Conservation (phyloP, 345 rosid species). For the Syzygium jambos region DNA sequence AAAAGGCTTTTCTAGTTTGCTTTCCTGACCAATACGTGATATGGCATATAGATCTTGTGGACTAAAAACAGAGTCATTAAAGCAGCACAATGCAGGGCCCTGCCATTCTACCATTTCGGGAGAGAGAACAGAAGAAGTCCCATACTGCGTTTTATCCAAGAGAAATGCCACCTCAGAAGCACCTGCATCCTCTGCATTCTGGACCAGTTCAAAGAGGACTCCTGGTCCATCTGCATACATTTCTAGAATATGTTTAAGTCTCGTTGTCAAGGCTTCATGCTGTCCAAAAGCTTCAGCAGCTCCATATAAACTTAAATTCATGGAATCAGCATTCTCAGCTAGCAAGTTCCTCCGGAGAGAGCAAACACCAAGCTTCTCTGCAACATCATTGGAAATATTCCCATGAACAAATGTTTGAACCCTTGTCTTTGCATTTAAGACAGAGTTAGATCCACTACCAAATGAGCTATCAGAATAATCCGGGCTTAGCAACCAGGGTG, state of each 20-base stretch:
- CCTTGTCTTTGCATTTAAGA: slow-evolving; percentile 52
- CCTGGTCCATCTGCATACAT: slow-evolving; percentile 99
- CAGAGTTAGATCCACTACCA: slow-evolving; percentile 39
- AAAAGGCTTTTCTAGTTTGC: slow-evolving; percentile 91
- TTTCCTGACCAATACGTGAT: slow-evolving; percentile 97
- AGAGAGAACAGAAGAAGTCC: slow-evolving; percentile 91
- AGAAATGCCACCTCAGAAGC: slow-evolving; percentile 90
- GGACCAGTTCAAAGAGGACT: slow-evolving; percentile 84
- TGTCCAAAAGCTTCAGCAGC: slow-evolving; percentile 99
- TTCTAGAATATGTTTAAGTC: slow-evolving; percentile 93
- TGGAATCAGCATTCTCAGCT: slow-evolving; percentile 96
- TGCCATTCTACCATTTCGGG: slow-evolving; percentile 99
- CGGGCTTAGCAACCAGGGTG: slow-evolving; percentile 90
- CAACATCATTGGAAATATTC: slow-evolving; percentile 91
- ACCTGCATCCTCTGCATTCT: slow-evolving; percentile 97
- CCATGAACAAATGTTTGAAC: slow-evolving; percentile 79
- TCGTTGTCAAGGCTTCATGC: slow-evolving; percentile 95
- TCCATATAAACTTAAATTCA: slow-evolving; percentile 87
- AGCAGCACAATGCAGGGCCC: slow-evolving; percentile 95
- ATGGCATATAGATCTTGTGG: slow-evolving; percentile 94
- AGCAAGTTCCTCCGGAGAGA: slow-evolving; percentile 90
- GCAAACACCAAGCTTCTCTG: slow-evolving; percentile 90
- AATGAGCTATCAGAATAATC: slow-evolving; percentile 46
- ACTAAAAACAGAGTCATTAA: slow-evolving; percentile 88
- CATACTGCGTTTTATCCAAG: slow-evolving; percentile 91